Evolutionary conservation across 2,329 filamentous ascomycete species (phyloP).

Genomic region (Macrophomina tecta): DNA sequence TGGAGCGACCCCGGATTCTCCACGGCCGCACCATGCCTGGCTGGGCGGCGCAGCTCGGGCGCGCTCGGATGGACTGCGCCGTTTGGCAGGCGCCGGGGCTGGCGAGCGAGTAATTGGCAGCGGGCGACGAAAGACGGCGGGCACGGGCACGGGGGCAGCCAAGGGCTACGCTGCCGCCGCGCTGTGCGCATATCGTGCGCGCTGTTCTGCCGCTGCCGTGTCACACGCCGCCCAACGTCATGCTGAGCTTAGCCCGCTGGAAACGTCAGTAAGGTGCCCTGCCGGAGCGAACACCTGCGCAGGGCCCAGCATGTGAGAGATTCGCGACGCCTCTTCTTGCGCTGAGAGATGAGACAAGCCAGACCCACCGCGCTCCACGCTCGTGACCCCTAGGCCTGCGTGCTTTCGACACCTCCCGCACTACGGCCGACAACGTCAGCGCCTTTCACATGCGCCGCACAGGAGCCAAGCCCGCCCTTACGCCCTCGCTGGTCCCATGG

Average conservation of each 20-base stretch:
- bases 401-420: slow-evolving; percentile 7
- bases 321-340: slow-evolving; percentile 19
- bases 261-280: neutral
- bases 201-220: neutral
- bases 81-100: slow-evolving; percentile 21
- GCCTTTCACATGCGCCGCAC: slow-evolving; percentile 19
- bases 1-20: slow-evolving; percentile 28
- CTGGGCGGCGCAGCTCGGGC: slow-evolving; percentile 19
- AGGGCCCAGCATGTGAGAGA: slow-evolving; percentile 15
- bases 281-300: slow-evolving; percentile 10
- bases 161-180: neutral
- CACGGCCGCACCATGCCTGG: slow-evolving; percentile 16
- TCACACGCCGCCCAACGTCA: slow-evolving; percentile 26
- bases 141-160: neutral
- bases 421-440: slow-evolving; percentile 23
- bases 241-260: slow-evolving; percentile 13
- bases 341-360: slow-evolving; percentile 11
- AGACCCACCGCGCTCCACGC: slow-evolving; percentile 22
- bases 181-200: neutral
- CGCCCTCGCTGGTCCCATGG: slow-evolving; percentile 9
- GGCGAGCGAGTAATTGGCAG: slow-evolving; percentile 17
- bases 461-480: slow-evolving; percentile 9
- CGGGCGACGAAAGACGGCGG: neutral
- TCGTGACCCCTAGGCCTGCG: slow-evolving; percentile 23
- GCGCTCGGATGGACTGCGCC: slow-evolving; percentile 20